A percentile compares a stretch with the other conserved stretches of the same genome.
Conservation (phyloP, 768 basidiomycete genomes). For the Boletus patriciae region DNA sequence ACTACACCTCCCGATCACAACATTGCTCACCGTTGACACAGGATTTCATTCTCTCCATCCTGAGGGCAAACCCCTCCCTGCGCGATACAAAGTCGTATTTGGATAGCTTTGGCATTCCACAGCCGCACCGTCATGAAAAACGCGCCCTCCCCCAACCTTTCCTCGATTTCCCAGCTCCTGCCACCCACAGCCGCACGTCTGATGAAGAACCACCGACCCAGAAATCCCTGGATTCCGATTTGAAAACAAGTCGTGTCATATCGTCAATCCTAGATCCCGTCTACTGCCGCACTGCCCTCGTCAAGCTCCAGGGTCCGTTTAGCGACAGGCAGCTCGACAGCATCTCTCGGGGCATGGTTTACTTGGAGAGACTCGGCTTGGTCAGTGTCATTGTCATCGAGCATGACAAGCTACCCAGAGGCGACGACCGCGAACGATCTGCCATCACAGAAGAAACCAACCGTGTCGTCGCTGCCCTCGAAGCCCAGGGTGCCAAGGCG, state of each 20-base stretch:
- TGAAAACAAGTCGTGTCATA: slow-evolving; percentile 52
- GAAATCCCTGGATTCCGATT: slow-evolving; percentile 34
- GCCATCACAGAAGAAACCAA: slow-evolving; percentile 77
- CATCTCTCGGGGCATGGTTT: slow-evolving; percentile 89
- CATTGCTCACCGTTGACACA: slow-evolving; percentile 34
- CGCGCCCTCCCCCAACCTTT: slow-evolving; percentile 19
- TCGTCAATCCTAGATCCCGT: slow-evolving; percentile 84
- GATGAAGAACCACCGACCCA: slow-evolving; percentile 12
- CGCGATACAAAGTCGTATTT: slow-evolving; percentile 91
- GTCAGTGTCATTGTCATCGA: slow-evolving; percentile 96
- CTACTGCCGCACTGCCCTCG: slow-evolving; percentile 83
- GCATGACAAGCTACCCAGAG: slow-evolving; percentile 69
- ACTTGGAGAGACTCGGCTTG: slow-evolving; percentile 93
- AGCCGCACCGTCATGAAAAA: slow-evolving; percentile 33
- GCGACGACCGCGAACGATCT: slow-evolving; percentile 67
- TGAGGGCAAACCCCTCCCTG: slow-evolving; percentile 88
- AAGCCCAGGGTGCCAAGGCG: slow-evolving; percentile 81
- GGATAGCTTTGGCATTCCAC: slow-evolving; percentile 81
- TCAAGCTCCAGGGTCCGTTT: slow-evolving; percentile 97
- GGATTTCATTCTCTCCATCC: slow-evolving; percentile 96
- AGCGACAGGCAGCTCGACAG: slow-evolving; percentile 90
- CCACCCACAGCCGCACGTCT: slow-evolving; percentile 12
- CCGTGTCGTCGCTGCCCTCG: slow-evolving; percentile 78
- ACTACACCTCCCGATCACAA: not conserved
- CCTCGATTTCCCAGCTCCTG: slow-evolving; percentile 30